These are phyloP conservation scores for Aspergillus uvarum DNA, from an alignment of 2,329 filamentous ascomycete genomes.

Conservation along the genomic window DNA sequence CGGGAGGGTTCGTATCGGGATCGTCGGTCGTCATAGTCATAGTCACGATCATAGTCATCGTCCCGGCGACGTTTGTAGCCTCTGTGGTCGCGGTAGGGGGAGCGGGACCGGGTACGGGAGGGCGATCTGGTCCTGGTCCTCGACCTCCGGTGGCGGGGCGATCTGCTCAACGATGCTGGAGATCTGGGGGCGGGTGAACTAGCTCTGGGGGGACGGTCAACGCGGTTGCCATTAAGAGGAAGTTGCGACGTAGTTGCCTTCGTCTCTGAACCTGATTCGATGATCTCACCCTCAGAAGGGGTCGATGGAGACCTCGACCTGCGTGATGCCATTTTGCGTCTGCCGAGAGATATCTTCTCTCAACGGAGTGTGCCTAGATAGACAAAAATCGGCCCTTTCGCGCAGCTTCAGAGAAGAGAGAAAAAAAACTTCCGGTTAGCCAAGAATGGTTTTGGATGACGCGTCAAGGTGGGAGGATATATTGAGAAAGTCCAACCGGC, in stretches of 20 bases:
- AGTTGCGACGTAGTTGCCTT: constrained; percentile 86
- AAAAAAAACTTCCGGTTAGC: constrained; percentile 35
- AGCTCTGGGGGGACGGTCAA: constrained; percentile 91
- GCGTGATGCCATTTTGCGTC: constrained; percentile 48
- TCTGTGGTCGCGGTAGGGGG: constrained; percentile 42
- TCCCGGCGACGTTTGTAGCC: constrained; percentile 45
- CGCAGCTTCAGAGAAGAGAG: constrained; percentile 25
- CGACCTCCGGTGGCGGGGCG: constrained; percentile 62
- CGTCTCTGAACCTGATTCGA: constrained; percentile 67
- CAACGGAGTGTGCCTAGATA: constrained; percentile 1
- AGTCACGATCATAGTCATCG: constrained; percentile 35
- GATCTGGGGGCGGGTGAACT: constrained; percentile 54
- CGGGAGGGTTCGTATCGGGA: constrained; percentile 33
- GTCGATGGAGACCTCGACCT: constrained; percentile 56
- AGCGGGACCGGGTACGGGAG: constrained; percentile 42
- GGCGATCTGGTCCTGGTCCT: constrained; percentile 32
- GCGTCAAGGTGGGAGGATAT: constrained; percentile 27
- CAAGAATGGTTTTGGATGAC: constrained; percentile 31
- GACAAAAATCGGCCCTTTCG: constrained; percentile 20
- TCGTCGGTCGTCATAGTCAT: constrained; percentile 27
- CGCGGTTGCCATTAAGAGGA: constrained; percentile 72
- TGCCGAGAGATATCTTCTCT: constrained; percentile 4
- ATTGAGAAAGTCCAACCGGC: constrained; percentile 47
- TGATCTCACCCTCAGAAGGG: constrained; percentile 85
- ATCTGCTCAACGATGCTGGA: constrained; percentile 50